Conservation (phyloP, 2,329 filamentous ascomycete genomes). For the Venturiaceae sp. region DNA sequence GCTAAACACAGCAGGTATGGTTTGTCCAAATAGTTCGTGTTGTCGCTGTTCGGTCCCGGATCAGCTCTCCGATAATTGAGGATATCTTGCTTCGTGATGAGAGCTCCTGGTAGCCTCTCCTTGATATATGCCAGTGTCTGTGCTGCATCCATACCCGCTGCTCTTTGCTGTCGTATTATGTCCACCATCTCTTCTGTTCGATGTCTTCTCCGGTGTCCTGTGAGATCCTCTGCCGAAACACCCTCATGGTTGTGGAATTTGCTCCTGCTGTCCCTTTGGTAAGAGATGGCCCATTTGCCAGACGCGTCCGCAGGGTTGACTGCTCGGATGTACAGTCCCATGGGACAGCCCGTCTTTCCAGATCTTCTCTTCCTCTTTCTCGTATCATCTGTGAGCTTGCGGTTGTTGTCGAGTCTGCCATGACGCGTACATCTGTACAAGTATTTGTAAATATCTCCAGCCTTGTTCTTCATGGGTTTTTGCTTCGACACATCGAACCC, state of each 20-base stretch:
- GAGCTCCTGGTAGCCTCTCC: conserved; percentile 7
- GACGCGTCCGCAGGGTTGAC: background rate
- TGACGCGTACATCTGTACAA: conserved; percentile 9
- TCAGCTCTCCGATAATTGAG: conserved; percentile 6
- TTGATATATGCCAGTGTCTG: conserved; percentile 9
- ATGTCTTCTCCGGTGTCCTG: conserved; percentile 5
- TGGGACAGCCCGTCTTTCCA: conserved; percentile 8
- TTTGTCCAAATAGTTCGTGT: conserved; percentile 7
- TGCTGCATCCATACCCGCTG: conserved; percentile 6
- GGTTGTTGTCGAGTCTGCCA: conserved; percentile 9
- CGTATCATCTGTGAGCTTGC: conserved; percentile 6
- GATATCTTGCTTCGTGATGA: conserved; percentile 7
- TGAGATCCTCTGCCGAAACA: conserved; percentile 3
- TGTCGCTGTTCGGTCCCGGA: conserved; percentile 5
- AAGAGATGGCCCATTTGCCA: conserved; percentile 6
- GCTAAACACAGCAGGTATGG: conserved; percentile 4
- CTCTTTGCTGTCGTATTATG: conserved; percentile 4
- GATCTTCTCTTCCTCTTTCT: conserved; percentile 8
- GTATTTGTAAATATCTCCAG: conserved; percentile 8
- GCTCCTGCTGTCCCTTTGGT: conserved; percentile 6
- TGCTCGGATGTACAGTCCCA: conserved; percentile 8
- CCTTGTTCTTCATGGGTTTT: conserved; percentile 9
- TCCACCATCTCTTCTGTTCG: conserved; percentile 8
- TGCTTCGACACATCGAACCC: conserved; percentile 8
- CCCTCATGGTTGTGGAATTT: conserved; percentile 9